Evolutionary conservation across 495 filamentous ascomycete species (phyloP).

Genomic region (Talaromyces liani): DNA sequence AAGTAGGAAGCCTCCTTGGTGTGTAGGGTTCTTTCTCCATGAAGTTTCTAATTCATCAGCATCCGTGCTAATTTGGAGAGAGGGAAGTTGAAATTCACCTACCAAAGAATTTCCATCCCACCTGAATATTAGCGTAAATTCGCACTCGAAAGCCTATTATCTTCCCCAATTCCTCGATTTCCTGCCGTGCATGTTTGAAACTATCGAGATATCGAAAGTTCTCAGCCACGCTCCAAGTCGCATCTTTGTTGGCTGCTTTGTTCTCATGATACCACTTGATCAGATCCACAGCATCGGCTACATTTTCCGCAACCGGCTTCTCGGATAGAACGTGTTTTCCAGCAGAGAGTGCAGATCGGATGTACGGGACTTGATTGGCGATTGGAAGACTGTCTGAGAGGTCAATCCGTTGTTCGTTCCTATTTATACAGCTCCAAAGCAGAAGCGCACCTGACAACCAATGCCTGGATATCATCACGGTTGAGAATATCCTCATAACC

Average conservation of each 20-base stretch:
- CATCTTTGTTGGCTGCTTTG: constrained; percentile 26
- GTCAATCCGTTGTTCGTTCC: background rate
- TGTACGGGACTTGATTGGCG: constrained; percentile 29
- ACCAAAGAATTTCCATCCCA: constrained; percentile 38
- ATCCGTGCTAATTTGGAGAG: background rate
- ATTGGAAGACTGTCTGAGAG: constrained; percentile 23
- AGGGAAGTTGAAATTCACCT: background rate
- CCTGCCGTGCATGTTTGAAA: constrained; percentile 41
- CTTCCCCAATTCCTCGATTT: constrained; percentile 47
- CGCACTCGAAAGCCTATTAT: constrained; percentile 52
- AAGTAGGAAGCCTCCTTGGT: constrained; percentile 64
- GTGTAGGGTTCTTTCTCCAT: constrained; percentile 58
- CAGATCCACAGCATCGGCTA: constrained; percentile 46
- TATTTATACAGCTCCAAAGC: background rate
- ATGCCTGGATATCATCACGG: constrained; percentile 56
- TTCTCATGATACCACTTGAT: constrained; percentile 44
- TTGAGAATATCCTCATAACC: constrained; percentile 56
- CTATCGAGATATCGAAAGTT: constrained; percentile 57
- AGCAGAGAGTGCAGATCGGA: constrained; percentile 46
- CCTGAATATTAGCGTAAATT: constrained; percentile 40
- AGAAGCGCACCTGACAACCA: constrained; percentile 56
- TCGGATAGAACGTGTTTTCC: constrained; percentile 77
- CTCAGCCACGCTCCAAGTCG: constrained; percentile 54
- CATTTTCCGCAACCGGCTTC: constrained; percentile 59
- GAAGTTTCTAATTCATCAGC: constrained; percentile 12